phyloP scores from a whole-genome alignment of 2,329 filamentous ascomycete species.

The Zymoseptoria pseudotritici region DNA sequence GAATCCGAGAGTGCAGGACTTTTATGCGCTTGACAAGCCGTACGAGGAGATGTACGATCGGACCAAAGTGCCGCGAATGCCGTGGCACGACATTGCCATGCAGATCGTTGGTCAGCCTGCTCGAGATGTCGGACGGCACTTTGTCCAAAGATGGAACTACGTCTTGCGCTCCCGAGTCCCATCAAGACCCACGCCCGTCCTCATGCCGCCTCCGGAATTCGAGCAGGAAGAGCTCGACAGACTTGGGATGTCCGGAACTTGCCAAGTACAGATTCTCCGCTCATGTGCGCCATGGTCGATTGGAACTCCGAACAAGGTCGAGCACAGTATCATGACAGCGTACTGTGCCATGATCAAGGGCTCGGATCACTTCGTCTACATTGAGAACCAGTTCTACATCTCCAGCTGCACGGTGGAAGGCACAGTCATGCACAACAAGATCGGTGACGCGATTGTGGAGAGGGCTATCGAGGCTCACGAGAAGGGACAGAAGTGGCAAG shows the following conservation, averaged over 20 bases:
- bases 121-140: conserved; percentile 86
- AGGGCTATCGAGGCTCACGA: conserved; percentile 78
- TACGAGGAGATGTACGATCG: conserved; percentile 99
- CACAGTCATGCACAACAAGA: conserved; percentile 81
- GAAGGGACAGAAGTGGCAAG: conserved; percentile 83
- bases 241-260: conserved; percentile 84
- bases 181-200: conserved; percentile 84
- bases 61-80: conserved; percentile 82
- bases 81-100: conserved; percentile 98
- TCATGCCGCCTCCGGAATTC: conserved; percentile 89
- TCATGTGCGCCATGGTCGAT: conserved; percentile 89
- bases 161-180: conserved; percentile 87
- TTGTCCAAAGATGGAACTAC: conserved; percentile 98
- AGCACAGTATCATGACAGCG: conserved; percentile 92
- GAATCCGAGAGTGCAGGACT: conserved; percentile 90
- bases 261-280: conserved; percentile 90
- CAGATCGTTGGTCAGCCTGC: conserved; percentile 95
- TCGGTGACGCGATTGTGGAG: conserved; percentile 89
- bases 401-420: conserved; percentile 84
- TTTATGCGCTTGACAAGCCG: conserved; percentile 84
- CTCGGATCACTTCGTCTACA: conserved; percentile 95
- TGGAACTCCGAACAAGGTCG: conserved; percentile 72
- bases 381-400: conserved; percentile 98
- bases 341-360: conserved; percentile 92
- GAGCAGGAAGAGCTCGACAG: conserved; percentile 76